Percentiles rank a stretch among this genome's conserved stretches.
Evolutionary conservation across 371 early-diverging fungal genomes (phyloP).

Genomic region (Mucor velutinosus): DNA sequence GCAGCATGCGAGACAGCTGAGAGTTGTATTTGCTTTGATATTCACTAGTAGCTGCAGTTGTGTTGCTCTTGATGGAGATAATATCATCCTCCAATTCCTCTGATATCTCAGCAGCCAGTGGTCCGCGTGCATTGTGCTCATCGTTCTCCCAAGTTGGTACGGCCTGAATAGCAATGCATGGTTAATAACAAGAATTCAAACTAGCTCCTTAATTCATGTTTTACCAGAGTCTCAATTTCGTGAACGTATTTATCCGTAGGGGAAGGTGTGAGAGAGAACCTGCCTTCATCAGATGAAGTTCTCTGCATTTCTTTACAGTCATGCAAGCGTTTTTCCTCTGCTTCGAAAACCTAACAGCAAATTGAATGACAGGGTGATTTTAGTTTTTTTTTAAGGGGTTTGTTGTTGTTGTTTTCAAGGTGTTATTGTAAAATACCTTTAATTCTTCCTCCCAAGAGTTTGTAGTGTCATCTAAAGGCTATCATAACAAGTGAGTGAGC

Average conservation of each 20-base stretch:
- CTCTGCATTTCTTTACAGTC: constrained; percentile 28
- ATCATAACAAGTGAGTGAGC: not conserved
- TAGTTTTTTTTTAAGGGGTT: not conserved
- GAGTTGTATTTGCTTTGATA: constrained; percentile 23
- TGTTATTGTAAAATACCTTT: constrained; percentile 18
- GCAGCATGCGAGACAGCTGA: constrained; percentile 53
- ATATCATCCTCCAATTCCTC: not conserved
- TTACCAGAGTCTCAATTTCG: constrained; percentile 38
- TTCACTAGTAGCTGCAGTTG: not conserved
- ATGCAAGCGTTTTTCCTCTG: constrained; percentile 33
- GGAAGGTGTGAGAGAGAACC: constrained; percentile 31
- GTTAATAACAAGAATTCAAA: not conserved
- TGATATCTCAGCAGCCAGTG: not conserved
- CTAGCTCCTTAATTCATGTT: too few relatives aligned
- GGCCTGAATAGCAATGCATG: constrained; percentile 17
- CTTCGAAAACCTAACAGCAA: constrained; percentile 35
- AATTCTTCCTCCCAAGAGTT: constrained; percentile 44
- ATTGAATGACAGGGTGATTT: not conserved
- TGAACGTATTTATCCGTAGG: constrained; percentile 29
- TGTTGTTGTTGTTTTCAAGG: not conserved
- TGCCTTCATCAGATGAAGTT: constrained; percentile 39
- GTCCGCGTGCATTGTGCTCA: not conserved
- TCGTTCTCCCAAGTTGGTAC: constrained; percentile 35
- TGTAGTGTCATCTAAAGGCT: constrained; percentile 44
- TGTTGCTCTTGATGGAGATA: not conserved